phyloP scores from a whole-genome alignment of 768 basidiomycete genomes.

The Suillus subalutaceus region DNA sequence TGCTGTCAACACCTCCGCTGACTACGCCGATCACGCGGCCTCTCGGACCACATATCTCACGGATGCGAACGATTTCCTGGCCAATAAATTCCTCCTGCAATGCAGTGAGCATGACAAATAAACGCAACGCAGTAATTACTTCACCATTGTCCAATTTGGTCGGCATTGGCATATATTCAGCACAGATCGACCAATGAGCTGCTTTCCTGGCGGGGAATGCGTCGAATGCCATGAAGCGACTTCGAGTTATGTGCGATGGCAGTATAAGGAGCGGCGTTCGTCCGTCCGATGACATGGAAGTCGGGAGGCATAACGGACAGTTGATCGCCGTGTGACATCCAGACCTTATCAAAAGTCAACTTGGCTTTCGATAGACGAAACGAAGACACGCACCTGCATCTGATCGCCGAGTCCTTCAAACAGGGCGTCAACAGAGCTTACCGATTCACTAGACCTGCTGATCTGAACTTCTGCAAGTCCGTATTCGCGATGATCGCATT shows the following conservation, averaged over 20 bases:
- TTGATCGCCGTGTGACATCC: constrained; percentile 99
- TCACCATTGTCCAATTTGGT: constrained; percentile 92
- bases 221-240: constrained; percentile 94
- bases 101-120: constrained; percentile 9
- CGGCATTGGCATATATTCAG: constrained; percentile 81
- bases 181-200: constrained; percentile 86
- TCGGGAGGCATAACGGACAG: constrained; percentile 77
- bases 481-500: constrained; percentile 93
- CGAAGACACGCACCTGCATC: constrained; percentile 65
- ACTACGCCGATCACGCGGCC: constrained; percentile 98
- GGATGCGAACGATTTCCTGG: constrained; percentile 92
- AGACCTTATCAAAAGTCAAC: constrained; percentile 63
- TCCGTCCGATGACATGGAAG: constrained; percentile 89
- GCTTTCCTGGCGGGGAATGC: constrained; percentile 87
- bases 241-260: constrained; percentile 91
- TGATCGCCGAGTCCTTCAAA: constrained; percentile 88
- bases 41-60: constrained; percentile 89
- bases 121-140: constrained; percentile 14
- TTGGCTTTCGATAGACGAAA: background rate
- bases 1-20: constrained; percentile 96
- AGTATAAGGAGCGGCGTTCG: constrained; percentile 86
- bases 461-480: constrained; percentile 87
- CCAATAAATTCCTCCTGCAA: constrained; percentile 93
- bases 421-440: constrained; percentile 63
- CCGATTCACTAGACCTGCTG: constrained; percentile 55